Conservation (phyloP, 805 yeast species). For the Candida silvicultrix region DNA sequence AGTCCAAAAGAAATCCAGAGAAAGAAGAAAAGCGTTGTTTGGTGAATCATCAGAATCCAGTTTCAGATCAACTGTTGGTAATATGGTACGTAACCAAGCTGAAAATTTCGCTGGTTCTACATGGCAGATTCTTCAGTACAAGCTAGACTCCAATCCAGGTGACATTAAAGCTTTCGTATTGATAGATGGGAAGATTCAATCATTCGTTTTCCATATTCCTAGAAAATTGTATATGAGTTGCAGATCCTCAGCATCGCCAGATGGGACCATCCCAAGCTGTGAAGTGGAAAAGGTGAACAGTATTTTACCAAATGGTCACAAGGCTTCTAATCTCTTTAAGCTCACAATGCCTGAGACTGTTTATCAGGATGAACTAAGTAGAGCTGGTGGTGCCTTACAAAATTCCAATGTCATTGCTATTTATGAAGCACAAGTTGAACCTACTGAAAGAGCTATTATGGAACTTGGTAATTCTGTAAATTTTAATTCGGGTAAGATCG, state of each 20-base stretch:
- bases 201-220: constrained; percentile 67
- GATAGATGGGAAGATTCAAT: constrained; percentile 68
- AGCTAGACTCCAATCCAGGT: constrained; percentile 58
- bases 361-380: constrained; percentile 48
- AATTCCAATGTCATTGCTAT: constrained; percentile 57
- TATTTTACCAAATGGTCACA: constrained; percentile 64
- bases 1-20: constrained; percentile 63
- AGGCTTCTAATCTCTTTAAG: constrained; percentile 47
- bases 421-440: constrained; percentile 66
- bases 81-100: constrained; percentile 69
- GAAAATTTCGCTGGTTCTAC: constrained; percentile 68
- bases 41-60: constrained; percentile 55
- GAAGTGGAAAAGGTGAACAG: constrained; percentile 52
- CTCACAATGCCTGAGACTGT: constrained; percentile 62
- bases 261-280: constrained; percentile 39
- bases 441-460: constrained; percentile 70
- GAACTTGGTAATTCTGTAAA: constrained; percentile 70
- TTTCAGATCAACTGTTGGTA: constrained; percentile 57
- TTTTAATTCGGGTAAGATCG: constrained; percentile 67
- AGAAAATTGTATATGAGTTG: constrained; percentile 67
- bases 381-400: constrained; percentile 57
- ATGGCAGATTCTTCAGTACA: constrained; percentile 84
- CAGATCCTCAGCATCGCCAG: constrained; percentile 40
- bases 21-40: constrained; percentile 69
- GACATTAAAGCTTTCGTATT: constrained; percentile 65